Evolutionary conservation across 495 filamentous ascomycete species (phyloP).

Genomic region (Penicillium nucicola): DNA sequence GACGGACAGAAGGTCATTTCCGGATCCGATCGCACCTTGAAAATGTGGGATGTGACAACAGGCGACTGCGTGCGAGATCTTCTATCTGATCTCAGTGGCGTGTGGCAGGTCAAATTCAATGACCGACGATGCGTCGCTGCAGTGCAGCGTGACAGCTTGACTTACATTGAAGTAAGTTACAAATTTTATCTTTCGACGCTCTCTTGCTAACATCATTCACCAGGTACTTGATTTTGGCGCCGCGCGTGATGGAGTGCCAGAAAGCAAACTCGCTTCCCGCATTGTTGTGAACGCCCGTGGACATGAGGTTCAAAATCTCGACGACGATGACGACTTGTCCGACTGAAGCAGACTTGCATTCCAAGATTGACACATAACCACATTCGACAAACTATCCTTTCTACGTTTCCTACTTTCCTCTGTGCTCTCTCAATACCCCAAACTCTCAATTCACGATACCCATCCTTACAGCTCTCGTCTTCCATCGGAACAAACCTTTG

Average conservation of each 20-base stretch:
- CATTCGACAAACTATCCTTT: conserved; percentile 1
- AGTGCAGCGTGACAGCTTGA: conserved; percentile 86
- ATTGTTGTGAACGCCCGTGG: conserved; percentile 70
- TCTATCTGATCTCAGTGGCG: conserved; percentile 89
- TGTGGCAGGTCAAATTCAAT: conserved; percentile 99
- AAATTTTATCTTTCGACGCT: conserved; percentile 19
- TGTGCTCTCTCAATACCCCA: conserved; percentile 3
- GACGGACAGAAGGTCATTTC: conserved; percentile 96
- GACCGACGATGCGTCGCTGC: conserved; percentile 93
- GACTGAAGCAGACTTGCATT: conserved; percentile 14
- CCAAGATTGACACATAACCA: conserved; percentile 19
- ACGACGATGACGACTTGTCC: conserved; percentile 43
- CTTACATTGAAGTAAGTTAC: conserved; percentile 87
- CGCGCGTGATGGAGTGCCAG: conserved; percentile 72
- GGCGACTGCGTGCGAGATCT: conserved; percentile 93
- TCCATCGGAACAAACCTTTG: conserved; percentile 31
- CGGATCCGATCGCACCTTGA: conserved; percentile 90
- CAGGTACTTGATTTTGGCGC: conserved; percentile 92
- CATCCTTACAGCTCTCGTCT: conserved; percentile 25
- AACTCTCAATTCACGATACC: conserved; percentile 24
- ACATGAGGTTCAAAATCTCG: conserved; percentile 34
- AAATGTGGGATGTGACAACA: conserved; percentile 96
- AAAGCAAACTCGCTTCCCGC: conserved; percentile 71
- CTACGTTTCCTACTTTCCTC: conserved; percentile 3
- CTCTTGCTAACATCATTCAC: conserved; percentile 3